These are phyloP conservation scores for Arthrobotrys megalospora DNA, from an alignment of 2,329 filamentous ascomycete genomes.

Conservation along the genomic window DNA sequence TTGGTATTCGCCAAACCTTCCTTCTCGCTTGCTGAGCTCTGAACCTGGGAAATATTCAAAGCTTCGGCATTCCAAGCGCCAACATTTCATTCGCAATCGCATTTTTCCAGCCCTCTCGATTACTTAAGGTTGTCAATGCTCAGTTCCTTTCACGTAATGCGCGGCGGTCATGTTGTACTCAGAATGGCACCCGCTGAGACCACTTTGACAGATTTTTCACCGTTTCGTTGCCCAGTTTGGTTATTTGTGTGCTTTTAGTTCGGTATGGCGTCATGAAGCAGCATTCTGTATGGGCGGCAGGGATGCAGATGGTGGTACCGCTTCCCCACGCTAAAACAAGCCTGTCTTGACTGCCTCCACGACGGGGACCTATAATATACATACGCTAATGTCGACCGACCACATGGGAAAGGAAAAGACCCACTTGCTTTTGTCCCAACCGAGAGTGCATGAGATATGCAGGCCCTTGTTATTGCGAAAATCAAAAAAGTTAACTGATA, in stretches of 20 bases:
- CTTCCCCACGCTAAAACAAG: slow-evolving; percentile 47
- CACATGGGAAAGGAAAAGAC: slow-evolving; percentile 49
- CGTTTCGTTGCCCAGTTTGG: slow-evolving; percentile 17
- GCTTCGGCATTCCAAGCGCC: background rate
- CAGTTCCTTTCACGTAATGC: slow-evolving; percentile 28
- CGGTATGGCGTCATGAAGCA: slow-evolving; percentile 58
- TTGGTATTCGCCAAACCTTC: slow-evolving; percentile 11
- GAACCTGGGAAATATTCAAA: background rate
- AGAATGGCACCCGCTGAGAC: slow-evolving; percentile 19
- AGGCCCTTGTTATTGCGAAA: slow-evolving; percentile 26
- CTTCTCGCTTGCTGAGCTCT: background rate
- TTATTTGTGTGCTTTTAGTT: slow-evolving; percentile 54
- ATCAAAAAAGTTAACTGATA: slow-evolving; percentile 38
- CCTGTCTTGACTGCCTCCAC: slow-evolving; percentile 18
- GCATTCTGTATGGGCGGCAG: slow-evolving; percentile 49
- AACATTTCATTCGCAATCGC: slow-evolving; percentile 12
- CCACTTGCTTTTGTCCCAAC: slow-evolving; percentile 23
- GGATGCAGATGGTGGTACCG: slow-evolving; percentile 22
- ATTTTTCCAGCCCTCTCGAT: slow-evolving; percentile 24
- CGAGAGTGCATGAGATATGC: slow-evolving; percentile 46
- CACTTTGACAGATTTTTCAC: slow-evolving; percentile 49
- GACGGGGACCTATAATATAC: slow-evolving; percentile 40
- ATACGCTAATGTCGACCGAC: slow-evolving; percentile 30
- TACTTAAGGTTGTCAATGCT: slow-evolving; percentile 14
- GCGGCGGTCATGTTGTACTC: slow-evolving; percentile 20